Base-by-base conservation (phyloP, 768 basidiomycete genomes). In the Leccinum subtestaceum region DNA sequence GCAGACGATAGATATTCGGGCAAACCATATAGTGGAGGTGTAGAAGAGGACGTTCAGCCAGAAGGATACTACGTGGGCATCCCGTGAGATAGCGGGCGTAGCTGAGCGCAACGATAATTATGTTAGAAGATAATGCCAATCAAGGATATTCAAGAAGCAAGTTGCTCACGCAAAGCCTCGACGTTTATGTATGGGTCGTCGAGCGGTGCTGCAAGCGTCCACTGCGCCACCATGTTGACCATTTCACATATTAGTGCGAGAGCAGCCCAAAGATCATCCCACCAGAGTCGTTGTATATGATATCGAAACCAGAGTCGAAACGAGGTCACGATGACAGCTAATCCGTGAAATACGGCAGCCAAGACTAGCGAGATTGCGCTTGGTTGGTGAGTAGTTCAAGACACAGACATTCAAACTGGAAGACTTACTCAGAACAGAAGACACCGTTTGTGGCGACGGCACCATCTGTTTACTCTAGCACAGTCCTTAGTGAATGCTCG, bases 251-350 rank as follows among this genome's bases (percentile, higher is more conserved):
- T 1, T 13, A 67, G 59, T 15, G 66, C 51, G 17, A 67, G 45
- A 27, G 60, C 53, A 6, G 68, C 72, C 61, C 61, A 70, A 15
- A 71, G 53, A 43, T 72, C 72, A 38, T 72, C 70, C 66, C 62
- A 73, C 72, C 70, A 67, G n/a, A 70, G 57, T 11, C 63, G 63
- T 51, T 59, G 58, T 23, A 64, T 61, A 25, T 59, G 45, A 48
- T 64, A 55, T 48, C 68, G 64, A 52, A 70, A 68, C 60, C 60
- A 72, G 19, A 73, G 65, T 48, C 68, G 64, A 53, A 73, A 70
- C 2, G 59, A 58, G 17, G 72, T 72, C 9, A 67, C 47, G 23
- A 56, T 50, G 3, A 72, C 10, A 19, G 61, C 65, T 2, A 63
- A 31, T 1, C 5, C 63, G 31, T 73, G 64, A 11, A 73, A 51